Conservation (phyloP, 2,329 filamentous ascomycete genomes). For the Taxawa tesnikishii region DNA sequence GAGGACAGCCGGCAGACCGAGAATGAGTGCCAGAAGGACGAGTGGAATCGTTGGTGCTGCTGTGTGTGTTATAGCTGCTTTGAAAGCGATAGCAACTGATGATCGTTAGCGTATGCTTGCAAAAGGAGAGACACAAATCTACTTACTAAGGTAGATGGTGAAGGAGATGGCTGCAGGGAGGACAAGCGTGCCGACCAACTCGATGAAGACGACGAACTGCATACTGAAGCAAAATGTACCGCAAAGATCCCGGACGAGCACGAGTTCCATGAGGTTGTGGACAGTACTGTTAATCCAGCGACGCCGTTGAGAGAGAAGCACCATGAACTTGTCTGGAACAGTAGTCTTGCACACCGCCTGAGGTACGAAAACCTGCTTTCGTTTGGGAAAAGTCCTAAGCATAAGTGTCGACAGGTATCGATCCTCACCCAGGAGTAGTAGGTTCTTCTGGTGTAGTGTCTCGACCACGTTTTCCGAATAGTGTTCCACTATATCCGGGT, state of each 20-base stretch:
- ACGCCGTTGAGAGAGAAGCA: constrained; percentile 85
- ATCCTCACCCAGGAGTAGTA: constrained; percentile 85
- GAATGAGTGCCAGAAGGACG: constrained; percentile 75
- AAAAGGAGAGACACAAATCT: not conserved
- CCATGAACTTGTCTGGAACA: constrained; percentile 83
- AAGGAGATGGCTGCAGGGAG: constrained; percentile 93
- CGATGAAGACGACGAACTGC: constrained; percentile 96
- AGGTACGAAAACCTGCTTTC: constrained; percentile 96
- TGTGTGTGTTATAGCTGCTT: constrained; percentile 42
- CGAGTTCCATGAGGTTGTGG: constrained; percentile 95
- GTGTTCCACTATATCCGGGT: constrained; percentile 96
- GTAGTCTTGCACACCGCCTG: constrained; percentile 98
- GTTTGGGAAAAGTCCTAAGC: constrained; percentile 97
- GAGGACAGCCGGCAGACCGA: constrained; percentile 83
- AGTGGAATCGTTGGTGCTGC: constrained; percentile 76
- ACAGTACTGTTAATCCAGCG: constrained; percentile 99
- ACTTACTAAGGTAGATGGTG: constrained; percentile 87
- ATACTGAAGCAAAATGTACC: constrained; percentile 99
- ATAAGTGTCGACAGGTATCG: constrained; percentile 93
- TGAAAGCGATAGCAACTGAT: constrained; percentile 73
- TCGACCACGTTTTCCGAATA: constrained; percentile 99
- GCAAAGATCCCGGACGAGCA: constrained; percentile 89
- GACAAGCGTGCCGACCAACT: constrained; percentile 87
- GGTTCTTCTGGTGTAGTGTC: constrained; percentile 94
- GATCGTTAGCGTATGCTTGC: constrained; percentile 1